A percentile compares a stretch with the other conserved stretches of the same genome.
These are phyloP conservation scores for Coemansia sp. DNA, from an alignment of 371 early-diverging fungal species.

Conservation along the genomic window DNA sequence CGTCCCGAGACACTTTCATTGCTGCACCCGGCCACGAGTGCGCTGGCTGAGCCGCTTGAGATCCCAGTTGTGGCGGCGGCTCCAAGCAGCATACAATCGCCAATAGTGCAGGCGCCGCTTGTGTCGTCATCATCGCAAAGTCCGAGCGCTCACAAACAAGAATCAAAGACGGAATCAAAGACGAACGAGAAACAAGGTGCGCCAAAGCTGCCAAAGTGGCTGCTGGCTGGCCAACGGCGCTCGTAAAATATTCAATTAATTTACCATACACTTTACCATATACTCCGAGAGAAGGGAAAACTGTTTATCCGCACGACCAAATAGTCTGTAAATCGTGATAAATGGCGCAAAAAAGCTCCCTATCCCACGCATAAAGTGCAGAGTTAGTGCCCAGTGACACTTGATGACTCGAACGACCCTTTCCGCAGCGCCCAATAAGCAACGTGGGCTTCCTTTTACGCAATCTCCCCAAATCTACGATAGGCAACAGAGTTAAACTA, in stretches of 20 bases:
- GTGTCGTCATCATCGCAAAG: slow-evolving; percentile 1
- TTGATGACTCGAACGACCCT: neutral
- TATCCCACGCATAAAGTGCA: neutral
- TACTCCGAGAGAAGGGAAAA: neutral
- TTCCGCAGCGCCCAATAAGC: neutral
- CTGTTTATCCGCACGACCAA: neutral
- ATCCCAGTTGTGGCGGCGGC: neutral
- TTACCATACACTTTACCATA: neutral
- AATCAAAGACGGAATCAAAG: neutral
- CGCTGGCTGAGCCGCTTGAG: slow-evolving; percentile 13
- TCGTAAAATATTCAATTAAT: neutral
- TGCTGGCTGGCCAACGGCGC: slow-evolving; percentile 37
- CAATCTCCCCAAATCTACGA: too few relatives aligned
- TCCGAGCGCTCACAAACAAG: slow-evolving; percentile 7
- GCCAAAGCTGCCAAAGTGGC: slow-evolving; percentile 45
- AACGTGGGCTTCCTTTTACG: neutral
- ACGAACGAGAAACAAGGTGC: neutral
- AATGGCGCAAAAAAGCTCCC: too few relatives aligned
- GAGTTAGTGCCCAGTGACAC: neutral
- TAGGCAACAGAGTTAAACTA: neutral
- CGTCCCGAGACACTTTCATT: slow-evolving; percentile 13
- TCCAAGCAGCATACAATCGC: neutral
- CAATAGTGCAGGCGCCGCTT: neutral
- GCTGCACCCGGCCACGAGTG: slow-evolving; percentile 14
- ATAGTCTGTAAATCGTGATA: too few relatives aligned